Conservation (phyloP, 2,329 filamentous ascomycete genomes). For the Cephalotrichum gorgonifer region DNA sequence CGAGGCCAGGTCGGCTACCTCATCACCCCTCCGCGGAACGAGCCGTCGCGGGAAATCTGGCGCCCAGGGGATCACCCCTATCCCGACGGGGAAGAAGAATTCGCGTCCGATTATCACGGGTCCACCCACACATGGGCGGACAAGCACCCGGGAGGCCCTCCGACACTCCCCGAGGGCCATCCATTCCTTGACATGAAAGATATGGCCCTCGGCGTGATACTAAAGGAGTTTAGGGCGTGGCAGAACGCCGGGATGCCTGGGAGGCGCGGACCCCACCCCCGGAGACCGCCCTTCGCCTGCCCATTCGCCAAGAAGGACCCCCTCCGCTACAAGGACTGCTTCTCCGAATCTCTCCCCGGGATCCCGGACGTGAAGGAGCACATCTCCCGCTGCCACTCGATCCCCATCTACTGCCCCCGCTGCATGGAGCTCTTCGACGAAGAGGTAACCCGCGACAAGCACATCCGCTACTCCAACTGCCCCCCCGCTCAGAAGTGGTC, state of each 20-base stretch:
- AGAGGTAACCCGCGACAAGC: conserved; percentile 2
- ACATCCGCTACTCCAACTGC: conserved; percentile 2
- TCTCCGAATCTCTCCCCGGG: neutral
- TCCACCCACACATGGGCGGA: neutral
- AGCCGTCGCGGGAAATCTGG: neutral
- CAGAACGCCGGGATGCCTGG: neutral
- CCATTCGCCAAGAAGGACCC: conserved; percentile 1
- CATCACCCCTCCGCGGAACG: neutral
- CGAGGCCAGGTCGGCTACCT: neutral
- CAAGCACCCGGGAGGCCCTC: neutral
- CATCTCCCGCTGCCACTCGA: neutral
- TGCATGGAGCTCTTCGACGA: conserved; percentile 5
- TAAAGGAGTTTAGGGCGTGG: conserved; percentile 1
- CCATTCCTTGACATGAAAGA: conserved; percentile 3
- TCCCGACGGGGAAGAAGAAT: neutral
- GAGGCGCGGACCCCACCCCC: neutral
- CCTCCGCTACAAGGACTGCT: conserved; percentile 1
- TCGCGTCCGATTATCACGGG: conserved; percentile 16
- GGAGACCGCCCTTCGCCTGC: neutral
- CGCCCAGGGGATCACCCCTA: neutral
- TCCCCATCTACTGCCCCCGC: conserved; percentile 4
- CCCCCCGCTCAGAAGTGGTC: neutral
- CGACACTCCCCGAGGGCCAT: neutral
- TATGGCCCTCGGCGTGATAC: neutral
- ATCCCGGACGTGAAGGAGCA: conserved; percentile 2